Evolutionary conservation across 2,329 filamentous ascomycete species (phyloP).

Genomic region (Pseudogymnoascus sp.): DNA sequence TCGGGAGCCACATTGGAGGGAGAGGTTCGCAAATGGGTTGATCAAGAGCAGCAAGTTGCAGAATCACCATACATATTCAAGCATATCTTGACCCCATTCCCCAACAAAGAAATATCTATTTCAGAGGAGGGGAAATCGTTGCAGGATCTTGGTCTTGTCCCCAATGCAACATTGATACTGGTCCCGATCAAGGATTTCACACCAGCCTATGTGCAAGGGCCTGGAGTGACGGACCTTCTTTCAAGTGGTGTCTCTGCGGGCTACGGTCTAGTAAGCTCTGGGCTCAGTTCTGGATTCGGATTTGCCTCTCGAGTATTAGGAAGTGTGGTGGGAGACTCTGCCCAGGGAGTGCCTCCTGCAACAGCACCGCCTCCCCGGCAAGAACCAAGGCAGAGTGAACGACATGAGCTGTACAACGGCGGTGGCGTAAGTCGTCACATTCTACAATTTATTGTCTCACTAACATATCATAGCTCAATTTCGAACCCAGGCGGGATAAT

Average conservation of each 20-base stretch:
- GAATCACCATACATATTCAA: slow-evolving; percentile 67
- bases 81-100: slow-evolving; percentile 68
- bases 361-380: slow-evolving; percentile 23
- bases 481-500: slow-evolving; percentile 16
- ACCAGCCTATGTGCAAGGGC: slow-evolving; percentile 44
- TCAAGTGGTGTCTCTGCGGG: slow-evolving; percentile 32
- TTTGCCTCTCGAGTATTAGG: slow-evolving; percentile 34
- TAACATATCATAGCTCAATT: slow-evolving; percentile 15
- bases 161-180: slow-evolving; percentile 75
- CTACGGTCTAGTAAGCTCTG: slow-evolving; percentile 32
- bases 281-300: slow-evolving; percentile 34
- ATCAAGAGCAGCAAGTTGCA: slow-evolving; percentile 31
- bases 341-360: background rate
- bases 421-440: background rate
- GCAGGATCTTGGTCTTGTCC: slow-evolving; percentile 60
- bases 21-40: slow-evolving; percentile 71
- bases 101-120: slow-evolving; percentile 64
- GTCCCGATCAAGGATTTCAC: slow-evolving; percentile 58
- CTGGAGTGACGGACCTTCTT: slow-evolving; percentile 18
- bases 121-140: slow-evolving; percentile 65
- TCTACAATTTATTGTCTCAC: background rate
- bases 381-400: background rate
- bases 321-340: slow-evolving; percentile 24
- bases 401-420: slow-evolving; percentile 10
- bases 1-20: slow-evolving; percentile 50